Conservation (phyloP, 345 rosid genomes). For the Barbarea vulgaris region DNA sequence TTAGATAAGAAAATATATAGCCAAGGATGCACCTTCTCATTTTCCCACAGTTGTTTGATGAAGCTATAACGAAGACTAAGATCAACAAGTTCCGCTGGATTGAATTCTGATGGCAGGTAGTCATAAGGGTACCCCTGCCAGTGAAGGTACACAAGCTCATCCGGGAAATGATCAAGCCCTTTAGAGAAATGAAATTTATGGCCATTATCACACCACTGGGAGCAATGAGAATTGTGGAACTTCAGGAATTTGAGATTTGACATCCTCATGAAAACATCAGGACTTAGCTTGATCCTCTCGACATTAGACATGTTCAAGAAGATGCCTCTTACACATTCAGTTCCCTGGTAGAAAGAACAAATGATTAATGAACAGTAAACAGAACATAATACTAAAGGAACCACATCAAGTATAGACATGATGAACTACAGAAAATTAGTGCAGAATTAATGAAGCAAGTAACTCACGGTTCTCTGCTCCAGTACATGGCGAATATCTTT, state of each 20-base stretch:
- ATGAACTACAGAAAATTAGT: neutral
- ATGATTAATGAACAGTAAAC: neutral
- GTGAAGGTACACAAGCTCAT: conserved; percentile 37
- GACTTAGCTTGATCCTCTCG: conserved; percentile 12
- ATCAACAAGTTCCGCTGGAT: conserved; percentile 32
- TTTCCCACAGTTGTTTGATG: conserved; percentile 41
- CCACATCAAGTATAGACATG: neutral
- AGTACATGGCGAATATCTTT: conserved; percentile 32
- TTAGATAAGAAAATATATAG: neutral
- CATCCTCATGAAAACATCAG: conserved; percentile 37
- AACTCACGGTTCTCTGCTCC: neutral
- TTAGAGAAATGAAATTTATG: neutral
- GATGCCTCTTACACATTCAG: conserved; percentile 40
- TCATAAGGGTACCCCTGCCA: conserved; percentile 42
- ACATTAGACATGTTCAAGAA: conserved; percentile 31
- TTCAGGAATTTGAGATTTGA: conserved; percentile 42
- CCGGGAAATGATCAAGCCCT: conserved; percentile 26
- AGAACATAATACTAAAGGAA: neutral
- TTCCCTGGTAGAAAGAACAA: conserved; percentile 31
- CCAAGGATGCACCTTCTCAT: conserved; percentile 19
- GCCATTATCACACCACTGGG: conserved; percentile 1
- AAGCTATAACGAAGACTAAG: conserved; percentile 26
- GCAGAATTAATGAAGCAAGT: neutral
- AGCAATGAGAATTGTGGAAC: conserved; percentile 30
- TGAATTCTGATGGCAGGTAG: conserved; percentile 33